Percentiles rank a stretch among this genome's conserved stretches.
Evolutionary conservation across 371 early-diverging fungal genomes (phyloP).

Genomic region (Mortierella sp.): DNA sequence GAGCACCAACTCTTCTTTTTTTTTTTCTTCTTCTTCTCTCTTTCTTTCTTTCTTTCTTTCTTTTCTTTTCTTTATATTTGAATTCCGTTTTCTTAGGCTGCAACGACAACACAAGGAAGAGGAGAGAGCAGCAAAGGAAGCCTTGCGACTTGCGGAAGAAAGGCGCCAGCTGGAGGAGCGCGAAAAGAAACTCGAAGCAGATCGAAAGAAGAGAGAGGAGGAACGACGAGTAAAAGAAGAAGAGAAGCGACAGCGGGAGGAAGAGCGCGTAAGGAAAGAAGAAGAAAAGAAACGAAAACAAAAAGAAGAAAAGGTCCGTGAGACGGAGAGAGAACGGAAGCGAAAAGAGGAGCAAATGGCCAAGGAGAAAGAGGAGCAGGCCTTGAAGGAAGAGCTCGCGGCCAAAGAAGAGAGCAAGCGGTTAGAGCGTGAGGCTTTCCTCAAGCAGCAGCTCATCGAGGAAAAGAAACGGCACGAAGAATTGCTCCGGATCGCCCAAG

Average conservation of each 20-base stretch:
- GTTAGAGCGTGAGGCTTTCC: constrained; percentile 50
- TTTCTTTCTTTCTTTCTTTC: background rate
- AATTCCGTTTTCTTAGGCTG: constrained; percentile 25
- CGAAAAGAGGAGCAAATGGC: constrained; percentile 70
- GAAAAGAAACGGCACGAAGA: constrained; percentile 53
- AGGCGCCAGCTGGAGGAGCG: constrained; percentile 40
- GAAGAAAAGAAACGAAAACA: constrained; percentile 64
- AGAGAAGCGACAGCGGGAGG: constrained; percentile 64
- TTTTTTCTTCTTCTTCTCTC: background rate
- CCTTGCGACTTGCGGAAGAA: constrained; percentile 48
- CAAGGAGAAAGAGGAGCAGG: constrained; percentile 58
- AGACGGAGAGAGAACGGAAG: constrained; percentile 65
- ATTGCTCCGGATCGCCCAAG: constrained; percentile 48
- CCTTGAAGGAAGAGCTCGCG: constrained; percentile 51
- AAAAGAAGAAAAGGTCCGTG: constrained; percentile 66
- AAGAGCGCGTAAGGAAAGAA: constrained; percentile 60
- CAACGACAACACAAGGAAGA: constrained; percentile 66
- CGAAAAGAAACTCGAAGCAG: constrained; percentile 55
- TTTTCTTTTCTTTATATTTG: background rate
- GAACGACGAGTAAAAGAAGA: constrained; percentile 60
- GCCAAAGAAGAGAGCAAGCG: constrained; percentile 55
- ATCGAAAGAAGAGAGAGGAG: constrained; percentile 66
- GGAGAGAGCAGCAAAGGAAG: constrained; percentile 72
- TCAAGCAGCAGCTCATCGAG: constrained; percentile 49
- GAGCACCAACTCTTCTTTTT: background rate